Evolutionary conservation across 2,329 filamentous ascomycete species (phyloP).

Genomic region (Seiridium unicorne): DNA sequence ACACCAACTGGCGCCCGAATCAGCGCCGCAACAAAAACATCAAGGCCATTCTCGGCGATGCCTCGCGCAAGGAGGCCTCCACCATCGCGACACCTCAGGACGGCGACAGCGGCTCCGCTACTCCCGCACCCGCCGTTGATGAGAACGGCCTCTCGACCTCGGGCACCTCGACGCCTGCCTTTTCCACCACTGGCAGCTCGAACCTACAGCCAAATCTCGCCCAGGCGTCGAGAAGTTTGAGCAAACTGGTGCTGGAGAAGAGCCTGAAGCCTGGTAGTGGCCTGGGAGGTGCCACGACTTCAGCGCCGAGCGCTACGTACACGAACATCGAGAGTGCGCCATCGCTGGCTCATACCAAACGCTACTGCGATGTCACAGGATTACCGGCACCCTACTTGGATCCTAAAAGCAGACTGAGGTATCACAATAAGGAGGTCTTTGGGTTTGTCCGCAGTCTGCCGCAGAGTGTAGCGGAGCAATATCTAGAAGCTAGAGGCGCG

Average conservation of each 20-base stretch:
- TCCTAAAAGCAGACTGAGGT: constrained; percentile 89
- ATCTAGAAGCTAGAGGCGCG: constrained; percentile 84
- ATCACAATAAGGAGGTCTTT: constrained; percentile 93
- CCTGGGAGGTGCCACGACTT: constrained; percentile 31
- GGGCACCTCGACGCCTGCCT: constrained; percentile 11
- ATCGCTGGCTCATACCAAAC: constrained; percentile 77
- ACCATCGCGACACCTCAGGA: constrained; percentile 76
- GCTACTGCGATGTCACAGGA: constrained; percentile 95
- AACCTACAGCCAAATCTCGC: constrained; percentile 67
- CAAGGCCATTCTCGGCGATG: constrained; percentile 92
- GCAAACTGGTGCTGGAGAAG: constrained; percentile 85
- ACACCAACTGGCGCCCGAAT: constrained; percentile 84
- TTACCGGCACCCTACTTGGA: constrained; percentile 89
- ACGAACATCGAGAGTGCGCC: constrained; percentile 96
- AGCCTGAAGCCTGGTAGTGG: constrained; percentile 50
- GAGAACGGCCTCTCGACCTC: constrained; percentile 22
- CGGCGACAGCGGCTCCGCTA: constrained; percentile 57
- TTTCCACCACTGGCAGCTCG: constrained; percentile 14
- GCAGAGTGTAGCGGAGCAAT: constrained; percentile 82
- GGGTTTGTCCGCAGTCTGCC: constrained; percentile 75
- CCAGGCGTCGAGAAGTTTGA: constrained; percentile 84
- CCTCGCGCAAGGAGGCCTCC: constrained; percentile 85
- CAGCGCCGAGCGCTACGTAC: constrained; percentile 78
- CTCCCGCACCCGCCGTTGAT: constrained; percentile 42
- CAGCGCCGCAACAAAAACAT: constrained; percentile 98